A percentile compares a stretch with the other conserved stretches of the same genome.
Conservation (phyloP, 495 filamentous ascomycete species). For the Pseudomonodictys pantanalensis region DNA sequence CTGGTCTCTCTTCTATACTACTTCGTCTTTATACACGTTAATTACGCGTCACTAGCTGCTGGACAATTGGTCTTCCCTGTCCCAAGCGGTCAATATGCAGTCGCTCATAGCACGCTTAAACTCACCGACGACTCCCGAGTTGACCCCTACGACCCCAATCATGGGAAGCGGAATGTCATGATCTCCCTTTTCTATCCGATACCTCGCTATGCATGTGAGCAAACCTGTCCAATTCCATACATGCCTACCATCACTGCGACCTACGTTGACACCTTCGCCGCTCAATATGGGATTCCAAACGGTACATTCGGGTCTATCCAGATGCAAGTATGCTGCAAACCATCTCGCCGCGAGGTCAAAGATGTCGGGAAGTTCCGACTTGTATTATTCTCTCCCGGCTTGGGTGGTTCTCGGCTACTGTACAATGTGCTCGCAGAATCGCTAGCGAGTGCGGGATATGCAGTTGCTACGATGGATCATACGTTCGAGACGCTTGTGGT, state of each 20-base stretch:
- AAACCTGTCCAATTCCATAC: conserved; percentile 7
- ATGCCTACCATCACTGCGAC: conserved; percentile 17
- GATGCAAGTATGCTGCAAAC: conserved; percentile 12
- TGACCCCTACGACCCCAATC: conserved; percentile 23
- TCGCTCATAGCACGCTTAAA: conserved; percentile 6
- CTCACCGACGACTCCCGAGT: conserved; percentile 17
- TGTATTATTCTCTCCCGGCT: conserved; percentile 23
- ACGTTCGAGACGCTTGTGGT: conserved; percentile 50
- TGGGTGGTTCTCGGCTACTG: background rate
- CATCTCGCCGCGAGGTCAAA: background rate
- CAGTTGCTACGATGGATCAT: conserved; percentile 50
- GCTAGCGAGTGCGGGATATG: conserved; percentile 22
- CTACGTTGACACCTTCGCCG: background rate
- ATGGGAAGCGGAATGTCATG: conserved; percentile 17
- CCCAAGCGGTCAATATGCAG: conserved; percentile 12
- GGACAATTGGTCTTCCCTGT: conserved; percentile 10
- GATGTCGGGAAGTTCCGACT: background rate
- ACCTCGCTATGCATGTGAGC: background rate
- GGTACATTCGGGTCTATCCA: conserved; percentile 11
- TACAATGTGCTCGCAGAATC: conserved; percentile 19
- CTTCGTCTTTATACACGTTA: too few relatives aligned
- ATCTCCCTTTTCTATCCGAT: conserved; percentile 28
- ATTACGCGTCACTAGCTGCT: too few relatives aligned
- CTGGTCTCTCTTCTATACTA: background rate
- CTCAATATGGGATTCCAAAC: background rate